Evolutionary conservation across 805 yeast species (phyloP), one percentile per base, ranked within the genome.

Genomic region (Pichia rugopelliculosa): DNA sequence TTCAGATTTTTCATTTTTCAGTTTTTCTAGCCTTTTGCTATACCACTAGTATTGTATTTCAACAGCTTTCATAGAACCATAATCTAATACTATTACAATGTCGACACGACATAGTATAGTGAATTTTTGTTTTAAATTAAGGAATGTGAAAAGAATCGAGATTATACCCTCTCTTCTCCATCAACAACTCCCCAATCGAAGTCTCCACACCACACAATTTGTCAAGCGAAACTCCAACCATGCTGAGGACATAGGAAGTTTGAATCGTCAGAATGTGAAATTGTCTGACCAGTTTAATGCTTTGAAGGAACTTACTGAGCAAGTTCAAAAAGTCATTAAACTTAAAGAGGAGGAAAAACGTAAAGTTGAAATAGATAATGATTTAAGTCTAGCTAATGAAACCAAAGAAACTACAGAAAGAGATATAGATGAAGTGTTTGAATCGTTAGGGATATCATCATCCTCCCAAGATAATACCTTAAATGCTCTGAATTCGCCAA

Each of bases 291-390:
- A 62, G 41, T 36, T 63, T 15, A 47, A 54, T 21, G 52, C 53
- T 23, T 62, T 76, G 3, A 59, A 59, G 15, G 54, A 45, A 12
- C 53, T 66, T 57, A 55, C 72, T 53, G 20, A 56, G 62, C 36
- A 53, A 38, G 49, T 63, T 42, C 55, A 63, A 59, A 42, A 49
- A 42, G 34, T 49, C 36, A 53, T 57, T 25, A 59, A 52, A 49
- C 48, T 46, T 12, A 58, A 49, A 42, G 48, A 55, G 42, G 59
- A 56, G 47, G 52, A 49, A n/a, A 26, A 17, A 12, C 53, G 53
- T 21, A 55, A 48, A 24, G 39, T 51, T 15, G 63, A 61, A n/a
- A 41, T 61, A 1, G 48, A 50, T n/a, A 39, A 6, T 6, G 15
- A 20, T 15, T 3, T 20, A 7, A 11, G 24, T 25, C 15, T 15